These are phyloP conservation scores for Knoxia roxburghii DNA, from an alignment of 257 asterid species.

Conservation along the genomic window DNA sequence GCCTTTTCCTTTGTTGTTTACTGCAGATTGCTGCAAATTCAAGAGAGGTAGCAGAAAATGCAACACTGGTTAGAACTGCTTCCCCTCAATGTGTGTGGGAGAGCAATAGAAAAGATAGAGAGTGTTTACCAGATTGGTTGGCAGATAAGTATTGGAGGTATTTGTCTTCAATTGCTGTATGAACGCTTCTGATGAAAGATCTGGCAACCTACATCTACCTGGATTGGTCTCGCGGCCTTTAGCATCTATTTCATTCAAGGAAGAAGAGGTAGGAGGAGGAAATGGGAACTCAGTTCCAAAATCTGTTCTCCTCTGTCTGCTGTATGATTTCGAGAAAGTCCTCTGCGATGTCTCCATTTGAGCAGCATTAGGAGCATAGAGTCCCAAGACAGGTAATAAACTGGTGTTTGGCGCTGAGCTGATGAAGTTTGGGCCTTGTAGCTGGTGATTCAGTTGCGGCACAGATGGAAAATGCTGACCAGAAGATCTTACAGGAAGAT, in stretches of 20 bases:
- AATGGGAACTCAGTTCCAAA: conserved; percentile 26
- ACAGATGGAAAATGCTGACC: conserved; percentile 33
- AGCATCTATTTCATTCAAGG: conserved; percentile 21
- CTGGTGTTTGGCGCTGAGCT: conserved; percentile 19
- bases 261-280: conserved; percentile 25
- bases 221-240: conserved; percentile 11
- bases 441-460: conserved; percentile 20
- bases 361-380: conserved; percentile 43
- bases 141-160: conserved; percentile 32
- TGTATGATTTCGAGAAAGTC: conserved; percentile 19
- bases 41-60: conserved; percentile 1
- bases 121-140: conserved; percentile 48
- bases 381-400: conserved; percentile 34
- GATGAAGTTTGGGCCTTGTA: conserved; percentile 18
- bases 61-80: neutral
- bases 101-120: conserved; percentile 17
- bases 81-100: neutral
- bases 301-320: conserved; percentile 22
- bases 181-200: conserved; percentile 21
- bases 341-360: conserved; percentile 33
- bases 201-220: conserved; percentile 20
- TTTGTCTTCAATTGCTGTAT: conserved; percentile 34
- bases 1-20: conserved; percentile 52
- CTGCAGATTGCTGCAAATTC: conserved; percentile 51
- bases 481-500: conserved; percentile 30